Evolutionary conservation across 352 stramenopile species (phyloP).

Genomic region (Phytophthora hybrid): DNA sequence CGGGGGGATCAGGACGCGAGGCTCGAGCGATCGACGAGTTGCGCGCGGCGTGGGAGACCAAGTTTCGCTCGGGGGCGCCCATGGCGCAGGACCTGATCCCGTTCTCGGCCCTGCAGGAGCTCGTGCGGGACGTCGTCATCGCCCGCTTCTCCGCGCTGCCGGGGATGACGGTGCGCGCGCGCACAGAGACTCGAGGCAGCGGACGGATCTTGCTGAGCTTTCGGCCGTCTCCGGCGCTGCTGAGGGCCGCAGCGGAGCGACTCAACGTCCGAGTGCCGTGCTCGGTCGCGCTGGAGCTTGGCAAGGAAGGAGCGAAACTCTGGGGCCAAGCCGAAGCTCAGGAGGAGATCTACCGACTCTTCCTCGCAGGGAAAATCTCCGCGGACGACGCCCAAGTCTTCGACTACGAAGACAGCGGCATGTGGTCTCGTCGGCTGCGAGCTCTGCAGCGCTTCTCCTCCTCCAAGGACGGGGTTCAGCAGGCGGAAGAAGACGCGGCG

Average conservation of each 20-base stretch:
- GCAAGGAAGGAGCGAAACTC: constrained; percentile 42
- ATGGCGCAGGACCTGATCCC: constrained; percentile 58
- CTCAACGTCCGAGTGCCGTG: constrained; percentile 54
- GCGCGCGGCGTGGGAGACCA: constrained; percentile 58
- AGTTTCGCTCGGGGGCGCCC: constrained; percentile 69
- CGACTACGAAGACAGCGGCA: constrained; percentile 56
- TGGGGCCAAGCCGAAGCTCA: constrained; percentile 55
- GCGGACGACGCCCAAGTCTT: constrained; percentile 74
- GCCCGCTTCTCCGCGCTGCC: constrained; percentile 64
- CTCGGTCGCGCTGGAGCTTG: constrained; percentile 64
- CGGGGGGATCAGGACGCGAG: constrained; percentile 54
- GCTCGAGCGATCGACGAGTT: constrained; percentile 59
- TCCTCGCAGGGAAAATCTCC: constrained; percentile 68
- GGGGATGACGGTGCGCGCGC: constrained; percentile 37
- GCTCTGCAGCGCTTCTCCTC: constrained; percentile 54
- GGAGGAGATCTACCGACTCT: constrained; percentile 77
- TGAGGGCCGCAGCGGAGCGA: constrained; percentile 57
- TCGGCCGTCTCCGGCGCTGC: constrained; percentile 52
- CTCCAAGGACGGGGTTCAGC: constrained; percentile 6
- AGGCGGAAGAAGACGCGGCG: constrained; percentile 21
- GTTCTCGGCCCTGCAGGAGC: constrained; percentile 62
- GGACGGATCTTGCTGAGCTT: constrained; percentile 56
- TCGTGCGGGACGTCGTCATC: constrained; percentile 75
- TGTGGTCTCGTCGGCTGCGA: constrained; percentile 75
- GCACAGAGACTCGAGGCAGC: constrained; percentile 12